Evolutionary conservation across 2,329 filamentous ascomycete species (phyloP).

Genomic region (Alternaria triticimaculans): DNA sequence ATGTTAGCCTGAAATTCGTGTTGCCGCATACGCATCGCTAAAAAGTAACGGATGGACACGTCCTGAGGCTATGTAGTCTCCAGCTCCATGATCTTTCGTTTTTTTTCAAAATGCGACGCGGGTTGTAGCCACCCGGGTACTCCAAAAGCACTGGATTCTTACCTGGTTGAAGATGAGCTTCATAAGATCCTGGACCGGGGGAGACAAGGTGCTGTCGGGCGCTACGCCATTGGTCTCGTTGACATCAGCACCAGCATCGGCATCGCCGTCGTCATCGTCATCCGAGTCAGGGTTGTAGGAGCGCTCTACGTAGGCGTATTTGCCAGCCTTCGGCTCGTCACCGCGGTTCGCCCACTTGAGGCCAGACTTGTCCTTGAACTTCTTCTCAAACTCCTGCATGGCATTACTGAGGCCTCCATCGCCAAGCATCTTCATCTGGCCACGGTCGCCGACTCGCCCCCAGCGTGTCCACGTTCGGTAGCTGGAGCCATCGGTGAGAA

Average conservation of each 20-base stretch:
- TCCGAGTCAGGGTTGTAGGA: slow-evolving; percentile 75
- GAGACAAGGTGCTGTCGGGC: slow-evolving; percentile 61
- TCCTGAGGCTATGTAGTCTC: not conserved
- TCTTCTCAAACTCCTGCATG: slow-evolving; percentile 57
- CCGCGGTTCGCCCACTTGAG: slow-evolving; percentile 59
- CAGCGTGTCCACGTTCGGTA: slow-evolving; percentile 77
- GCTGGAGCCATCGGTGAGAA: slow-evolving; percentile 15
- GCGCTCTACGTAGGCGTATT: slow-evolving; percentile 82
- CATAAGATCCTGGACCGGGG: slow-evolving; percentile 72
- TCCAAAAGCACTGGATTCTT: not conserved
- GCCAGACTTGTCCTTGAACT: slow-evolving; percentile 65
- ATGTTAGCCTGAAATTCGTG: not conserved
- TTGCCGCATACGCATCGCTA: not conserved
- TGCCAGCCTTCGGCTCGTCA: slow-evolving; percentile 63
- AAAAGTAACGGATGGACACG: not conserved
- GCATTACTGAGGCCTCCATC: slow-evolving; percentile 50
- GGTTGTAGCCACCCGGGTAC: not conserved
- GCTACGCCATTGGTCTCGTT: slow-evolving; percentile 36
- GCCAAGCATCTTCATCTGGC: slow-evolving; percentile 54
- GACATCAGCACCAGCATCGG: slow-evolving; percentile 2
- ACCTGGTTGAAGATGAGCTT: slow-evolving; percentile 80
- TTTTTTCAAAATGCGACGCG: not conserved
- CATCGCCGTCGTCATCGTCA: slow-evolving; percentile 42
- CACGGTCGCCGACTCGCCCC: slow-evolving; percentile 73
- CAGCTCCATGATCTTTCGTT: not conserved